phyloP scores from a whole-genome alignment of 306 rosid genomes.

The Arachis hypogaea region DNA sequence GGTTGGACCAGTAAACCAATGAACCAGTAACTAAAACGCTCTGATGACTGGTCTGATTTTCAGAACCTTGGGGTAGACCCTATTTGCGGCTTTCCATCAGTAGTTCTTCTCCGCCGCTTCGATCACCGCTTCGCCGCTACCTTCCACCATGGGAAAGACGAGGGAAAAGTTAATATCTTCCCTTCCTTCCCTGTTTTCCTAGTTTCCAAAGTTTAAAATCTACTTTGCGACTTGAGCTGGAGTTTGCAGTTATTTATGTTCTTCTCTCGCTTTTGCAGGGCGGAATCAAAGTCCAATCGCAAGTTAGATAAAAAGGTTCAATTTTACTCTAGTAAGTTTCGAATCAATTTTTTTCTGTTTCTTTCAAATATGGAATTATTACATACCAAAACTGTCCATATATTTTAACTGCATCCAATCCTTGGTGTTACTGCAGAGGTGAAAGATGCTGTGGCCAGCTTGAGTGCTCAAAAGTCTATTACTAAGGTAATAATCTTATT shows the following conservation, averaged over 20 bases:
- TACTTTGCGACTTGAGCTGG: neutral
- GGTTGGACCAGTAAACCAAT: no score
- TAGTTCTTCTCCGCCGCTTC: no score
- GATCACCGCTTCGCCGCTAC: no score
- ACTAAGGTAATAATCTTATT: slow-evolving; percentile 58
- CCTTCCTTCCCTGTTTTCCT: neutral
- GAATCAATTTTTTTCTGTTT: neutral
- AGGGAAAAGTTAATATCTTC: slow-evolving; percentile 16
- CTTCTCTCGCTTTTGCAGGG: slow-evolving; percentile 34
- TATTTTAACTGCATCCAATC: slow-evolving; percentile 14
- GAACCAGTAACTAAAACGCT: no score
- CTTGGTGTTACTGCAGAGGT: slow-evolving; percentile 63
- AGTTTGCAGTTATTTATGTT: neutral
- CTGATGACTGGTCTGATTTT: no score
- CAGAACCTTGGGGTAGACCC: no score
- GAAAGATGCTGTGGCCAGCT: slow-evolving; percentile 55
- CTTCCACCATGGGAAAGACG: slow-evolving; percentile 48
- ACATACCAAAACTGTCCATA: neutral
- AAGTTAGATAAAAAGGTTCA: slow-evolving; percentile 49
- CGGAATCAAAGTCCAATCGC: slow-evolving; percentile 38
- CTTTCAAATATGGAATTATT: neutral
- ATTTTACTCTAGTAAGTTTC: slow-evolving; percentile 54
- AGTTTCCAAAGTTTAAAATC: neutral
- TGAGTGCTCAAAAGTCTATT: slow-evolving; percentile 70
- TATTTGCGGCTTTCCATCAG: no score